These are phyloP conservation scores for Monosporascus sp. DNA, from an alignment of 2,329 filamentous ascomycete genomes.

Conservation along the genomic window DNA sequence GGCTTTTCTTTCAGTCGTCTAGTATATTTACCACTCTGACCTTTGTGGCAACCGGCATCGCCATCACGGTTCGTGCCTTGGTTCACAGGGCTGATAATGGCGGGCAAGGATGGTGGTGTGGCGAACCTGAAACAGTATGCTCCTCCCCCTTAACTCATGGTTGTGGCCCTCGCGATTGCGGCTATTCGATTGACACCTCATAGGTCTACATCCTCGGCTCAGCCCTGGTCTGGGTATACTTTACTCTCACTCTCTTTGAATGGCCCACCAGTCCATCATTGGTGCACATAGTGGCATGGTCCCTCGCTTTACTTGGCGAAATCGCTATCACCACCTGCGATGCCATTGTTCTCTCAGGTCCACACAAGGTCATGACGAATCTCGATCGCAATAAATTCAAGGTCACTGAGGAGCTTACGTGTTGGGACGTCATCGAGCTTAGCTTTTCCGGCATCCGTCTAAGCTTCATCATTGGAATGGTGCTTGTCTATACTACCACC, in stretches of 20 bases:
- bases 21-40: conserved; percentile 66
- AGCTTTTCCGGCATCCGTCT: conserved; percentile 64
- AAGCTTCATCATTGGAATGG: conserved; percentile 56
- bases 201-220: conserved; percentile 82
- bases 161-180: background rate
- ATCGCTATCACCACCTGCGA: conserved; percentile 64
- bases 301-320: conserved; percentile 67
- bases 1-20: conserved; percentile 65
- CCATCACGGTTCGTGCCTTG: conserved; percentile 71
- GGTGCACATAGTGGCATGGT: conserved; percentile 77
- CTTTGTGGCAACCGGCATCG: conserved; percentile 68
- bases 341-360: conserved; percentile 60
- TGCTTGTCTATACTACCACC: conserved; percentile 55
- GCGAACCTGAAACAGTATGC: conserved; percentile 27
- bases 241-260: conserved; percentile 83
- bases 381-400: conserved; percentile 33
- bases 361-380: conserved; percentile 59
- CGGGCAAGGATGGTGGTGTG: conserved; percentile 26
- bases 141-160: conserved; percentile 5
- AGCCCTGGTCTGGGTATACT: conserved; percentile 80
- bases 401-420: conserved; percentile 26
- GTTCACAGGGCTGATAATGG: conserved; percentile 36
- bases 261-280: conserved; percentile 74
- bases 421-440: conserved; percentile 62
- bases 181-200: conserved; percentile 1